A percentile compares a stretch with the other conserved stretches of the same genome.
These are phyloP conservation scores for Metarhizium album DNA, from an alignment of 2,329 filamentous ascomycete species.

Conservation along the genomic window DNA sequence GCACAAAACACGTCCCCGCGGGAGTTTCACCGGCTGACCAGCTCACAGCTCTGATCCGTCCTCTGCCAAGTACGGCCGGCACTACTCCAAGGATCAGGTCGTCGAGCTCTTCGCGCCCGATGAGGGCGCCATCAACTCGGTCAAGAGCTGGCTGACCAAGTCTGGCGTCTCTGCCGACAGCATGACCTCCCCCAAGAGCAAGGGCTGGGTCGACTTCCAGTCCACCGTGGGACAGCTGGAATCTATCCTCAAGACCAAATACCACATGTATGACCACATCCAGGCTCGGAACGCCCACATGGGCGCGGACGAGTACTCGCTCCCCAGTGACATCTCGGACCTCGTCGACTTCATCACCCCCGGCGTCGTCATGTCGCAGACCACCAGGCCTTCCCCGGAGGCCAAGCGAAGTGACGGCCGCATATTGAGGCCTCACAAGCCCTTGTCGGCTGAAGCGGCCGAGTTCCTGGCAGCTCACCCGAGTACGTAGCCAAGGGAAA, in stretches of 20 bases:
- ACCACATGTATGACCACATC: conserved; percentile 37
- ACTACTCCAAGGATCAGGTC: conserved; percentile 34
- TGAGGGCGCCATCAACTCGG: conserved; percentile 35
- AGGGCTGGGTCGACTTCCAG: conserved; percentile 44
- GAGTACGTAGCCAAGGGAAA: too few relatives aligned
- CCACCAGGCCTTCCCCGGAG: not conserved
- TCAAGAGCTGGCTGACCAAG: conserved; percentile 41
- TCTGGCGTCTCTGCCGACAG: conserved; percentile 38
- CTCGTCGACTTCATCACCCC: conserved; percentile 31
- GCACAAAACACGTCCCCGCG: too few relatives aligned
- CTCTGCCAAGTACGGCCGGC: conserved; percentile 34
- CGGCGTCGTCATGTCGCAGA: conserved; percentile 16
- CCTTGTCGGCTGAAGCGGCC: too few relatives aligned
- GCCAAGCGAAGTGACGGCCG: too few relatives aligned
- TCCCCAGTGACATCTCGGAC: conserved; percentile 24
- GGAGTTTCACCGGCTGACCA: not conserved
- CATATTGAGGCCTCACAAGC: too few relatives aligned
- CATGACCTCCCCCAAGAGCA: conserved; percentile 37
- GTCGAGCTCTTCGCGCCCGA: conserved; percentile 31
- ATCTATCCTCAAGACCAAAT: conserved; percentile 39
- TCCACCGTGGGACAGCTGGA: conserved; percentile 43
- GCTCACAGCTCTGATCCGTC: conserved; percentile 25
- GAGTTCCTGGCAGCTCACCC: too few relatives aligned
- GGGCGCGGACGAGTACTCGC: conserved; percentile 29
- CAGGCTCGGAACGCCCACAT: conserved; percentile 23